phyloP scores from a whole-genome alignment of 2,329 filamentous ascomycete genomes.

The Mycosphaerella sp. region DNA sequence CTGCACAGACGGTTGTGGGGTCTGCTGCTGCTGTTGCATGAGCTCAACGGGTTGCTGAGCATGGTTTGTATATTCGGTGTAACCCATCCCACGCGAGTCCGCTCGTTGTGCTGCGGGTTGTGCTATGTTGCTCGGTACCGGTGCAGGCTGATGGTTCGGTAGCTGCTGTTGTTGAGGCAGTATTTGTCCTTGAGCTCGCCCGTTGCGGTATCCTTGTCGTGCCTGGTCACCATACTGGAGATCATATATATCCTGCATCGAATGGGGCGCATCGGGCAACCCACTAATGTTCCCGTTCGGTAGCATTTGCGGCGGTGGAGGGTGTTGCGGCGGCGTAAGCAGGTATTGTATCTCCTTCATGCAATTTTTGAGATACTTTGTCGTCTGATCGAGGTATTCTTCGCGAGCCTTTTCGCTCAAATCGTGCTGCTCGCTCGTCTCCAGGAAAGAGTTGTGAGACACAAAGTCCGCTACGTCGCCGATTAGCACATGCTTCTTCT shows the following conservation, averaged over 20 bases:
- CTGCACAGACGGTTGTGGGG: constrained; percentile 27
- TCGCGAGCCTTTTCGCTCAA: constrained; percentile 51
- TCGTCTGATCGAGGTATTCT: constrained; percentile 56
- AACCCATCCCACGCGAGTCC: constrained; percentile 18
- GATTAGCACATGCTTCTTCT: constrained; percentile 18
- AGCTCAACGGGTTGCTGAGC: constrained; percentile 34
- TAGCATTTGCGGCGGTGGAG: constrained; percentile 48
- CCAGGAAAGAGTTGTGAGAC: constrained; percentile 47
- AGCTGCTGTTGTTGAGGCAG: constrained; percentile 36
- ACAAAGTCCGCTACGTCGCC: constrained; percentile 39
- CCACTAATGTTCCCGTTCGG: constrained; percentile 33
- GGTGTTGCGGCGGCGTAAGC: constrained; percentile 58
- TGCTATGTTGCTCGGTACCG: constrained; percentile 31
- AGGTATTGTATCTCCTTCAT: constrained; percentile 64
- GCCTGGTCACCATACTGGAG: constrained; percentile 45
- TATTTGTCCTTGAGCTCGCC: constrained; percentile 12
- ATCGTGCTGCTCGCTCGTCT: constrained; percentile 40
- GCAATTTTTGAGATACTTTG: constrained; percentile 58
- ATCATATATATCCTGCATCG: constrained; percentile 54
- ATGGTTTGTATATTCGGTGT: constrained; percentile 37
- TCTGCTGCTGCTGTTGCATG: constrained; percentile 16
- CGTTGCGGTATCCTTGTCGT: constrained; percentile 33
- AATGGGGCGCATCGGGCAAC: constrained; percentile 44
- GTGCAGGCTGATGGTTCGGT: constrained; percentile 57
- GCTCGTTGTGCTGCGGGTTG: constrained; percentile 22